phyloP scores from a whole-genome alignment of 495 filamentous ascomycete species.

The Xylaria palmicola region DNA sequence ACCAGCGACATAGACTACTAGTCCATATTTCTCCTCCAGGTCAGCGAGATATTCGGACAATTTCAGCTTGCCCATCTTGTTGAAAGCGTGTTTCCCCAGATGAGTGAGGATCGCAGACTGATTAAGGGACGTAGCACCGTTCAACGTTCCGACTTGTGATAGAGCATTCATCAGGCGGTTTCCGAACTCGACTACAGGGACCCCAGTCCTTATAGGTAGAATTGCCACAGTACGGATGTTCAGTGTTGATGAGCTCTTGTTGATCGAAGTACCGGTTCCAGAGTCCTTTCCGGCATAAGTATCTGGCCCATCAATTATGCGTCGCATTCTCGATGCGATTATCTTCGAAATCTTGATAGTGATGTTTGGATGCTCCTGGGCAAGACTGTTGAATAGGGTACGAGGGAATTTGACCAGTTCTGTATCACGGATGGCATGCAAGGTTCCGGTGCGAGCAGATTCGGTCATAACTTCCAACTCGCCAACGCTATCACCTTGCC shows the following conservation, averaged over 20 bases:
- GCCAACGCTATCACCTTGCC: conserved; percentile 95
- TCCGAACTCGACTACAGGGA: conserved; percentile 94
- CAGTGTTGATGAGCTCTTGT: conserved; percentile 74
- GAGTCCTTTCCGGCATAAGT: conserved; percentile 43
- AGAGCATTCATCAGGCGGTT: conserved; percentile 83
- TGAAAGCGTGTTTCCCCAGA: conserved; percentile 92
- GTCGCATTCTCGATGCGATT: conserved; percentile 91
- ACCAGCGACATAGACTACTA: conserved; percentile 95
- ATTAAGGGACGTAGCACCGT: conserved; percentile 89
- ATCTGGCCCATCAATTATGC: conserved; percentile 75
- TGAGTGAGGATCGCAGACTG: conserved; percentile 93
- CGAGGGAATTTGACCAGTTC: conserved; percentile 95
- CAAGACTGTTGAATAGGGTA: conserved; percentile 94
- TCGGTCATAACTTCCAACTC: conserved; percentile 98
- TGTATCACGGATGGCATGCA: conserved; percentile 95
- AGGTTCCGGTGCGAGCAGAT: conserved; percentile 78
- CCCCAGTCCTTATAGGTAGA: conserved; percentile 83
- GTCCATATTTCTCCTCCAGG: conserved; percentile 92
- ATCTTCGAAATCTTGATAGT: conserved; percentile 99
- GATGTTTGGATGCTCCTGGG: conserved; percentile 94
- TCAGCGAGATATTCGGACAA: conserved; percentile 95
- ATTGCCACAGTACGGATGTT: conserved; percentile 93
- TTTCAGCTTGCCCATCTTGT: conserved; percentile 94
- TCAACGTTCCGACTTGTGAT: conserved; percentile 79
- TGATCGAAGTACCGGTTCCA: conserved; percentile 58